A percentile compares a stretch with the other conserved stretches of the same genome.
Conservation (phyloP, 768 basidiomycete genomes). For the Tricholoma saponaceum region DNA sequence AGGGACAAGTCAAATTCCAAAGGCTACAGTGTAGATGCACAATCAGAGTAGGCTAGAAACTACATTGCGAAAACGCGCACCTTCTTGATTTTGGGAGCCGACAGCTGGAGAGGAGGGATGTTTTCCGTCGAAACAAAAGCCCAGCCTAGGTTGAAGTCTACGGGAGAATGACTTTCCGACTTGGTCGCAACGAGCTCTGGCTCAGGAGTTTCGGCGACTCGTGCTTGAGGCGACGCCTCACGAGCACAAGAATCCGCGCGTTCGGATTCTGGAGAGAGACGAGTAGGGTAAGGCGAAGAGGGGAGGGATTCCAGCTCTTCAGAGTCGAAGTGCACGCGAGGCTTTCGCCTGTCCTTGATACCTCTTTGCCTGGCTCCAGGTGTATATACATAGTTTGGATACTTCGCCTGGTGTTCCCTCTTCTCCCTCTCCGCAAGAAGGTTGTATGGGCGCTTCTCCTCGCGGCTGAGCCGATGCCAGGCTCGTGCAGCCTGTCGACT, state of each 20-base stretch:
- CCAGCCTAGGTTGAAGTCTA: neutral
- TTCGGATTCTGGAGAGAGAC: neutral
- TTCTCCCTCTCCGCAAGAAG: constrained; percentile 22
- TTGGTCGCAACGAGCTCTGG: neutral
- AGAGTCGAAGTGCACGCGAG: neutral
- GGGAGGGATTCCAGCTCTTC: neutral
- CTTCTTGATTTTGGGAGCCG: constrained; percentile 9
- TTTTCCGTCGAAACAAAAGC: constrained; percentile 18
- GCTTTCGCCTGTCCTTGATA: neutral
- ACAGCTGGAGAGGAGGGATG: constrained; percentile 20
- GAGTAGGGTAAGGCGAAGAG: neutral
- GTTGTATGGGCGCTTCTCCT: constrained; percentile 18
- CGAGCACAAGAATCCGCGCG: neutral
- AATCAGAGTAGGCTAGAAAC: neutral
- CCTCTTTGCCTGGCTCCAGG: constrained; percentile 16
- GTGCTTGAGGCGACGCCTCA: neutral
- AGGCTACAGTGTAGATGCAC: neutral
- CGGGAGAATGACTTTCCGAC: neutral
- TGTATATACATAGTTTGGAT: constrained; percentile 25
- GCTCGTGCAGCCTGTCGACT: constrained; percentile 27
- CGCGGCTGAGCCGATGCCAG: constrained; percentile 22
- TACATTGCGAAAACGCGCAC: constrained; percentile 6
- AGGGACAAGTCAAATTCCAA: neutral
- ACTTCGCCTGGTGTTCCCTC: constrained; percentile 20
- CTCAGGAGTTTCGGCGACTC: neutral